Evolutionary conservation across 352 stramenopile species (phyloP), one percentile per base, ranked within the genome.

Genomic region (Pythium brachiatum): DNA sequence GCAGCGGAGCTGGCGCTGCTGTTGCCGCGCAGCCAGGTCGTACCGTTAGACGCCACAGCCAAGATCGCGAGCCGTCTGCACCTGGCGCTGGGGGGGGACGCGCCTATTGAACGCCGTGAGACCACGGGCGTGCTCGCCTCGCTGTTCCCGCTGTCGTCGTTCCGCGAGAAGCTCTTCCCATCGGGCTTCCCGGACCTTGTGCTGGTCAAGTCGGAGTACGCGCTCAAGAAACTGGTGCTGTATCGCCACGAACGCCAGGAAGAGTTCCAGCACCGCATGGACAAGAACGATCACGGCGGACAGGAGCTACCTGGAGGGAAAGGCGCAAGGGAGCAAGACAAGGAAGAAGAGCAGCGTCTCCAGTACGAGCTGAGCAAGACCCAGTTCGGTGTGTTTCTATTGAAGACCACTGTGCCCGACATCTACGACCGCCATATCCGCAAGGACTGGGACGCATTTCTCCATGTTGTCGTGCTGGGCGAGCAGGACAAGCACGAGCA

Each of bases 391-490:
- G 63, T 89, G 7, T 88, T 78, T 53, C 52, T 86, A 41, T 60
- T 86, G 9, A 81, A 80, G 59, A 76, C 79, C 3, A 86, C 78
- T 0, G 79, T 88, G 25, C 70, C 76, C 0, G 82, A 91, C 52
- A 72, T 89, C 3, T 91, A 87, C 41, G 59, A 89, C 41, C 79
- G 79, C 25, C 70, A 68, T 29, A 70, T 84, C 51, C 67, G 52
- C n/a, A 91, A 91, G 59, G 68, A 86, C 60, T 91, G 82, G 82
- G 70, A 89, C 54, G 76, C 77, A 21, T 89, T 88, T 53, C 66
- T 91, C 41, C 82, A 91, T 64, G 76, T 91, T 1, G 82, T 89
- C 2, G 78, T 85, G 32, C 67, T 72, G 11, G 58, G 60, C 13
- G 69, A 83, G 34, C 58, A 76, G 15, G 78, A 87, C 69, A 77